Evolutionary conservation across 2,329 filamentous ascomycete genomes (phyloP).

Genomic region (Lachnellula cervina): DNA sequence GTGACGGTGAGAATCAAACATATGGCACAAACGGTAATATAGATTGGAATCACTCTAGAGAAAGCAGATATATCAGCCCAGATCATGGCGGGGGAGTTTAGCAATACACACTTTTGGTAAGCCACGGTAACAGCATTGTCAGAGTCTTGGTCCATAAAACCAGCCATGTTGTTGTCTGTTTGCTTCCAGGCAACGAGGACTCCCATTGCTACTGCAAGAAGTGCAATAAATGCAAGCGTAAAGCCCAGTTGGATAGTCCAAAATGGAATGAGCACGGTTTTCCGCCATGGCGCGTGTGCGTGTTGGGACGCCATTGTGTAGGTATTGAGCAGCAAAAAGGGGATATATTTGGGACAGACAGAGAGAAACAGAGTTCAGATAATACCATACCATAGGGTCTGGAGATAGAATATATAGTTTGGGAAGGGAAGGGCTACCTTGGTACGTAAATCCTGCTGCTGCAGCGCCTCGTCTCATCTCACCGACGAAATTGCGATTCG

Average conservation of each 20-base stretch:
- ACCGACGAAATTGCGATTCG: not conserved
- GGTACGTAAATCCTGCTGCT: not conserved
- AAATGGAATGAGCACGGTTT: constrained; percentile 21
- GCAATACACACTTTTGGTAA: constrained; percentile 5
- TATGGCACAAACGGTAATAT: constrained; percentile 11
- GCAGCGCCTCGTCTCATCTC: not conserved
- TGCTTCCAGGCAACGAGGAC: constrained; percentile 2
- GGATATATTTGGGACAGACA: not conserved
- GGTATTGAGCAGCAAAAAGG: not conserved
- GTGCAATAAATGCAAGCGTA: constrained; percentile 14
- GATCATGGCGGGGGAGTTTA: not conserved
- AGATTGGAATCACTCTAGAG: constrained; percentile 11
- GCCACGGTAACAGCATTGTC: constrained; percentile 1
- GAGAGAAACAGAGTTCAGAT: not conserved
- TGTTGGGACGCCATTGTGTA: constrained; percentile 13
- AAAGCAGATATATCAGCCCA: not conserved
- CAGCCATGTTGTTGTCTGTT: not conserved
- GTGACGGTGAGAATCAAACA: constrained; percentile 21
- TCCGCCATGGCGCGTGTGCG: constrained; percentile 23
- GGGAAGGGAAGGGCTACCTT: not conserved
- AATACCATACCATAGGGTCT: not conserved
- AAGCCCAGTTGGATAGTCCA: constrained; percentile 23
- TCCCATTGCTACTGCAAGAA: constrained; percentile 7
- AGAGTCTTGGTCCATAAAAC: not conserved
- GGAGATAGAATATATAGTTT: not conserved